Base-by-base conservation (phyloP, 257 asterid genomes). In the Anisodus tanguticus region DNA sequence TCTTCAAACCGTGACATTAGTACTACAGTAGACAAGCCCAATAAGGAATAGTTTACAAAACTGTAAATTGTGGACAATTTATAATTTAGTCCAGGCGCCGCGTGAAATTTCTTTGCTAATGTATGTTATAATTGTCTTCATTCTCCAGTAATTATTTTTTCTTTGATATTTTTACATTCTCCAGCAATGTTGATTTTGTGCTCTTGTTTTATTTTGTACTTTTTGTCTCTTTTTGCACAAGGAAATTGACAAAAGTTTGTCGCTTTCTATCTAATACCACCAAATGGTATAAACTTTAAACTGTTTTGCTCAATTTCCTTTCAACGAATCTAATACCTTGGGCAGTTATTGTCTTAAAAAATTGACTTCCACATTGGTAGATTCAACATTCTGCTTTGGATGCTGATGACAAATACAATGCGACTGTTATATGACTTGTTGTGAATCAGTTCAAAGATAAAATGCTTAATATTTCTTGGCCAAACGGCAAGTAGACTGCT, bases 41-140 rank as follows among this genome's bases (percentile, higher is more conserved):
- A 7, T 51, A 51, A 51, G 47, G 11, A 76, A 2, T 51, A 76
- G 63, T 12, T 76, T 53, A 76, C 26, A 3, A n/a, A 76, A 51
- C 63, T 51, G 15, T 76, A 51, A 76, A 76, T 53, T 49, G 63
- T 76, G 81, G 13, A 76, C 47, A 6, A 76, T 76, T 26, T 26
- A 15, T 51, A 12, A 51, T 51, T 76, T 74, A 12, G 77, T 72
- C 9, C 72, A 66, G 72, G 5, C 4, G 1, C 3, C 6, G n/a
- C 0, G 47, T 66, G 13, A 31, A 66, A 35, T 66, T 31, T 35
- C 12, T 72, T 72, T 5, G 80, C 17, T 11, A 10, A 19, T 47
- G 80, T 72, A 3, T 72, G 6, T 11, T 3, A 31, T 47, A 10
- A 19, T 72, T 13, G 10, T 47, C 41, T 47, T 72, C 3, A 0